Base-by-base conservation (phyloP, 2,329 filamentous ascomycete genomes). In the Claviceps sorghi region DNA sequence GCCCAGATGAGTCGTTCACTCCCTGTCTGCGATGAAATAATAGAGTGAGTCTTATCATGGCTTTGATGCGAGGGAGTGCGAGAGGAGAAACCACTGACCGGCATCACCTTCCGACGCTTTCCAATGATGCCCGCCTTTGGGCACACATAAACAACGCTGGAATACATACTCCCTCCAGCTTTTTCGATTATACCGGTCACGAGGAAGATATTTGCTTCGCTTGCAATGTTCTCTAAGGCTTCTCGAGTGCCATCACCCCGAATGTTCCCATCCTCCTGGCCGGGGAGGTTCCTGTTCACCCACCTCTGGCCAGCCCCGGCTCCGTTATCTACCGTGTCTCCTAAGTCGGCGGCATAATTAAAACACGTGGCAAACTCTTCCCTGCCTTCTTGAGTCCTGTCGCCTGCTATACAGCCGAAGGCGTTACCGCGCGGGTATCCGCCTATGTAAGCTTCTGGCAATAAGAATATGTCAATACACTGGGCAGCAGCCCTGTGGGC, bases 51-150 rank as follows among this genome's bases (percentile, higher is more conserved):
- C 43, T 52, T 42, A 42, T n/a, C 36, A 19, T 30, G 26, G 22
- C 17, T 10, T 22, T 46, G 7, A 30, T n/a, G 15, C 32, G 17
- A 26, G 38, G 2, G 30, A n/a, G 21, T 17, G 10, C 7, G 4
- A 17, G 5, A 32, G 53, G 22, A 10, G 30, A 50, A 13, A 42
- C 13, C 9, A 72, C 79, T 61, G 66, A 86, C 83, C 19, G 90
- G 91, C 82, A 95, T 91, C 22, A 96, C 86, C 68, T 96, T 96
- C 61, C 90, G 76, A 57, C 90, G 78, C 74, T 96, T 96, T 21
- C 88, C 90, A 21, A 95, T 64, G 8, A 85, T 67, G 5, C 90
- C 90, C 47, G 76, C 64, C 43, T 68, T 71, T 0, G 90, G 89
- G 64, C 86, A 88, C 0, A 95, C 83, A 62, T 93, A 95, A 4